Base-by-base conservation (phyloP, 371 early-diverging fungal genomes). In the Mucor racemosus region DNA sequence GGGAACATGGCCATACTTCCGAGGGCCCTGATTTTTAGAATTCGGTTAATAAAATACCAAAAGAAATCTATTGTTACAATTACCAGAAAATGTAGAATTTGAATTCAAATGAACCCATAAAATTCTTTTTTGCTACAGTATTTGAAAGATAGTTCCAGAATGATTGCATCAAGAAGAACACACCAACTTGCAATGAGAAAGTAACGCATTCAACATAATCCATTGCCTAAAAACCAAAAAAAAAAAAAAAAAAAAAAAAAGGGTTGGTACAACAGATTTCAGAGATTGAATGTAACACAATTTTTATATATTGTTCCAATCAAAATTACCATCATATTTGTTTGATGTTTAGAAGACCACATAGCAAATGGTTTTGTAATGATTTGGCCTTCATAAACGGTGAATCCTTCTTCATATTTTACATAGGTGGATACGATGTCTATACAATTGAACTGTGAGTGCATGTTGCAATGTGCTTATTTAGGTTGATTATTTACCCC, bases 111-210 rank as follows among this genome's bases (percentile, higher is more conserved):
- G 78, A 77, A 36, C 79, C 56, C 77, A 81, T 81, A 26, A 81
- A 79, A 34, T 71, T 74, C 33, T 67, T 67, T 60, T 72, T 72
- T 7, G 77, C 79, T 13, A 79, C 74, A 9, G 76, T 62, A 59
- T 77, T 75, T 0, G 78, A 71, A 2, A 79, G 73, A 55, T 81
- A 81, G 57, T 77, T 77, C 82, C 82, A 81, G 48, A 81, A 81
- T 14, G 76, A 76, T 54, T 81, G 82, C 53, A 81, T 62, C 31
- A 81, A 59, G 41, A 74, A 81, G 36, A 81, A 76, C 3, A 73
- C 72, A 36, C 78, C 73, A 3, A 70, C 66, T 59, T 77, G 71
- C 10, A 77, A 53, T 8, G 77, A 77, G 54, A 77, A 77, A 3
- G 77, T 77, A 7, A 77, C 75, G 39, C 77, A 74, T 35, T 74